Evolutionary conservation across 2,329 filamentous ascomycete species (phyloP).

Genomic region (Calonectria leucothoes): DNA sequence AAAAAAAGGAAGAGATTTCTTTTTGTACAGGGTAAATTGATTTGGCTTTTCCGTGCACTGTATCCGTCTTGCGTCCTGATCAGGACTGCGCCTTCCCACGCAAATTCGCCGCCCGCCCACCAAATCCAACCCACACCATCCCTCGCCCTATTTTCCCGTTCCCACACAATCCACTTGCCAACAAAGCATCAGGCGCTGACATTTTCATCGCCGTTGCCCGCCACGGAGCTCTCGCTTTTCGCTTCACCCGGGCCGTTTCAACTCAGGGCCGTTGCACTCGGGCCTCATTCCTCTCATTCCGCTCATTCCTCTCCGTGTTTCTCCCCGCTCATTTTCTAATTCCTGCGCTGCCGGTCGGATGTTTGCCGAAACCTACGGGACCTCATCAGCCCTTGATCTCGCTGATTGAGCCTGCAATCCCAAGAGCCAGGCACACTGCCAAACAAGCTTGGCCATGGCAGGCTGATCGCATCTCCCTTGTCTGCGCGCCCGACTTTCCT

Average conservation of each 20-base stretch:
- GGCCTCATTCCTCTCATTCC: not conserved
- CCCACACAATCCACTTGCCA: slow-evolving; percentile 22
- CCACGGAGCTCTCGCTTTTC: not conserved
- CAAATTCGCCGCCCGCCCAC: not conserved
- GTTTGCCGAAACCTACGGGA: slow-evolving; percentile 2
- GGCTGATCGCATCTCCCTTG: not conserved
- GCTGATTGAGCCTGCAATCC: not conserved
- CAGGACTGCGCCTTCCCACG: slow-evolving; percentile 9
- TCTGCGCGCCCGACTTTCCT: not conserved
- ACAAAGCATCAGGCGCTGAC: slow-evolving; percentile 3
- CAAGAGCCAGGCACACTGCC: not conserved
- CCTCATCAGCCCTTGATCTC: not conserved
- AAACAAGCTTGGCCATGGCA: not conserved
- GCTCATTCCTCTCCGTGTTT: not conserved
- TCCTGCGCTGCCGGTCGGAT: not conserved
- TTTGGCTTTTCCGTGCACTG: slow-evolving; percentile 1
- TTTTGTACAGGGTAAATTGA: slow-evolving; percentile 1
- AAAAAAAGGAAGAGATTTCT: not conserved
- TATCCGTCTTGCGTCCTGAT: not conserved
- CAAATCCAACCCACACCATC: slow-evolving; percentile 2
- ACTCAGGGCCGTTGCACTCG: not conserved
- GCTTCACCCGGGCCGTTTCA: not conserved
- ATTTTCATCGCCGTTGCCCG: not conserved
- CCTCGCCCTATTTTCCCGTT: slow-evolving; percentile 14
- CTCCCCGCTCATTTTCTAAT: not conserved